Evolutionary conservation across 2,329 filamentous ascomycete genomes (phyloP), one percentile per base, ranked within the genome.

Genomic region (Mycogone perniciosa): DNA sequence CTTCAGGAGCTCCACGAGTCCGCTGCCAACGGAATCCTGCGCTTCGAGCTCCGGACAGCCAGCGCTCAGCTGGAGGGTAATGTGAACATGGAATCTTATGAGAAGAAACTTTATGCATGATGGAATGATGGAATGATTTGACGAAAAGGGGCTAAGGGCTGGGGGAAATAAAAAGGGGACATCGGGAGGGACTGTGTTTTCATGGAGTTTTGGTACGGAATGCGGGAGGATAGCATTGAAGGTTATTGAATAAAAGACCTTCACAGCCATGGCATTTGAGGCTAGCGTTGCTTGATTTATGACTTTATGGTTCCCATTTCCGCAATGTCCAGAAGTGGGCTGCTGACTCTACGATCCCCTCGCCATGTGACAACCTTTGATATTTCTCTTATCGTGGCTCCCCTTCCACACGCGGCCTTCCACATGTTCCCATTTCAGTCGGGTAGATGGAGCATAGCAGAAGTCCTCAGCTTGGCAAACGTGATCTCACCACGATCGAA

Each of bases 21-120:
- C 59, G 91, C 96, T 30, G 72, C 76, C 59, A 77, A 82, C 31
- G 89, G 91, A 54, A 81, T 75, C 45, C 84, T 96, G 50, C 84
- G 93, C 64, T 99, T 99, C 67, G 93, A 99, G 78, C 79, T 97
- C 64, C 81, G 93, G 62, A 97, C 90, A 55, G 87, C 90, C 54
- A 96, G 90, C 71, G 93, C 93, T 46, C 90, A 96, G 80, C 80
- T 95, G 53, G 93, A 99, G 78, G 93, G 93, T 58, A 93, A 92
- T 67, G 91, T 99, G 55, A 95, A 97, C 75, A 90, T 99, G 80
- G 90, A 97, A 77, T 92, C 89, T 68, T 97, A 95, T 69, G 93
- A 97, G 79, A 99, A 99, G 87, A 99, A 97, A 82, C 86, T 99
- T 60, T 99, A 95, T 74, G 89, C 90, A 63, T 96, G 83, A 71